Evolutionary conservation across 73 alveolate genomes (phyloP), one percentile per base, ranked within the genome.

Genomic region (Paramecium caudatum): DNA sequence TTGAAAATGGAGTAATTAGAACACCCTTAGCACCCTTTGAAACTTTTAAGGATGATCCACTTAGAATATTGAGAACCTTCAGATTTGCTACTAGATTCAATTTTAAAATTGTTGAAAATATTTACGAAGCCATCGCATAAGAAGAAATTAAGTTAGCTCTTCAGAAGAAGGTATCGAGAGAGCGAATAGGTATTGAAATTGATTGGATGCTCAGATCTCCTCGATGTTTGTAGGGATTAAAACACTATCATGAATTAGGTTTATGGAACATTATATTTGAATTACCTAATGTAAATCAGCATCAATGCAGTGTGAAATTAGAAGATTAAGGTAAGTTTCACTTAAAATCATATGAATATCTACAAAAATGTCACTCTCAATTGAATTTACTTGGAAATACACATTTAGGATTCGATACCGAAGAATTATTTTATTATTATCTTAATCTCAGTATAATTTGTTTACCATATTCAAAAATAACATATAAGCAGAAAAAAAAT

Each of bases 21-120:
- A 98, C 99, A 7, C 99, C 99, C 15, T 91, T 97, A 30, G 98
- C 92, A 36, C 99, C 99, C 36, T 82, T 94, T 16, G 81, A 92
- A 83, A 97, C 99, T 25, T 98, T 97, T 91, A 61, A 85, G 19
- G 99, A 98, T 90, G 99, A 98, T 90, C 99, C 99, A 13, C 91
- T 98, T n/a, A 91, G 99, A 95, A 96, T 98, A 21, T 90, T 98
- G 78, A 95, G 99, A 93, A 97, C 99, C 86, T 86, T 98, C 63
- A 93, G 99, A 82, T 98, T 98, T 90, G 99, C 99, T 19, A 83
- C 99, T 4, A 94, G 99, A 91, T 98, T 95, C 90, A 91, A 84
- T 25, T 96, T 98, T 86, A 81, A 82, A 85, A 96, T 98, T 17
- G 91, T 90, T 37, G 97, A 94, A 25, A 98, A 98, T 43, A 96